A percentile compares a stretch with the other conserved stretches of the same genome.
These are phyloP conservation scores for Letharia lupina DNA, from an alignment of 495 filamentous ascomycete species.

Conservation along the genomic window DNA sequence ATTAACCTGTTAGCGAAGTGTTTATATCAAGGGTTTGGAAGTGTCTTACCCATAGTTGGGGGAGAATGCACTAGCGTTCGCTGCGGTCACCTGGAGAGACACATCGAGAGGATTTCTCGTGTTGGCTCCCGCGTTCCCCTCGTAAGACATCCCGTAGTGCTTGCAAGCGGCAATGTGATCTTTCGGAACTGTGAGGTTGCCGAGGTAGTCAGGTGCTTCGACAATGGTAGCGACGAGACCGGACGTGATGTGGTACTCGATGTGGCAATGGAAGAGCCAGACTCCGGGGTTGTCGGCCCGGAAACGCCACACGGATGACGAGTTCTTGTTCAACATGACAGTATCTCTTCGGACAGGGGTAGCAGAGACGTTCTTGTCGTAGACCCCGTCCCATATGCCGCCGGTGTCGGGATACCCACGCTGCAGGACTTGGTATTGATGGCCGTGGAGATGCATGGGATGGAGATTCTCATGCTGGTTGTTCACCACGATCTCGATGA, in stretches of 20 bases:
- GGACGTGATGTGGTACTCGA: slow-evolving; percentile 54
- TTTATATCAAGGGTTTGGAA: too few relatives aligned
- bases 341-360: slow-evolving; percentile 45
- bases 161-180: slow-evolving; percentile 55
- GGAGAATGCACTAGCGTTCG: slow-evolving; percentile 41
- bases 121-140: slow-evolving; percentile 67
- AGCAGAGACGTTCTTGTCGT: slow-evolving; percentile 1
- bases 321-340: slow-evolving; percentile 45
- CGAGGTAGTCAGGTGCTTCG: slow-evolving; percentile 38
- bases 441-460: slow-evolving; percentile 85
- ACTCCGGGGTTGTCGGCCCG: slow-evolving; percentile 57
- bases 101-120: slow-evolving; percentile 52
- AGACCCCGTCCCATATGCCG: slow-evolving; percentile 13
- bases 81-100: slow-evolving; percentile 32
- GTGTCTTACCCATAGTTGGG: slow-evolving; percentile 41
- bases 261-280: slow-evolving; percentile 56
- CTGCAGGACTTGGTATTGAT: slow-evolving; percentile 66
- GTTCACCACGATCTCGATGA: slow-evolving; percentile 75
- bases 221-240: slow-evolving; percentile 38
- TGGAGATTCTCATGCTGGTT: slow-evolving; percentile 66
- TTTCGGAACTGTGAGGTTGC: slow-evolving; percentile 46
- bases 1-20: neutral
- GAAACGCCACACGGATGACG: slow-evolving; percentile 60
- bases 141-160: slow-evolving; percentile 36
- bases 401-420: slow-evolving; percentile 39